phyloP scores from a whole-genome alignment of 345 rosid genomes.

The Noccaea bulbosa region DNA sequence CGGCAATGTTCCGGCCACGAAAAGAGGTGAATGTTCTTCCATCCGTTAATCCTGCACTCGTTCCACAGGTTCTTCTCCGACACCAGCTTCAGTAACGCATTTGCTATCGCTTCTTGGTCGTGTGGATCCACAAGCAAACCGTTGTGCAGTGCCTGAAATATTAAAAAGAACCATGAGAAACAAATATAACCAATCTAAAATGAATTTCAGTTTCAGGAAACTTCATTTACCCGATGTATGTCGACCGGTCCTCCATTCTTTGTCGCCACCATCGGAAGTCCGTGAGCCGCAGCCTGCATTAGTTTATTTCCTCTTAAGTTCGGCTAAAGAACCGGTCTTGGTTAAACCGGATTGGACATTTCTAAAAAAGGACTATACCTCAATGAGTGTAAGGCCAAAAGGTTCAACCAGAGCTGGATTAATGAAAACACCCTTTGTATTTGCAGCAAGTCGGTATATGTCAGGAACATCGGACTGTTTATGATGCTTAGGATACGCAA shows the following conservation, averaged over 20 bases:
- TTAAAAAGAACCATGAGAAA: constrained; percentile 14
- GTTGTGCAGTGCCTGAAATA: constrained; percentile 76
- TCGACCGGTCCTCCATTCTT: constrained; percentile 98
- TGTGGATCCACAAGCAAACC: constrained; percentile 98
- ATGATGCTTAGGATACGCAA: constrained; percentile 97
- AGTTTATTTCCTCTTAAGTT: background rate
- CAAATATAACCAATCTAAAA: background rate
- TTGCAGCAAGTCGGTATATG: constrained; percentile 88
- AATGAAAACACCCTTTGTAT: constrained; percentile 96
- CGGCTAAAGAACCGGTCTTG: background rate
- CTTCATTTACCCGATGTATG: constrained; percentile 64
- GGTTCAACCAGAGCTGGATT: constrained; percentile 98
- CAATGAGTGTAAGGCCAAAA: constrained; percentile 94
- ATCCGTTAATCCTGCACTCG: constrained; percentile 85
- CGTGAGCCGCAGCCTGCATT: constrained; percentile 94
- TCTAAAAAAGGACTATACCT: constrained; percentile 51
- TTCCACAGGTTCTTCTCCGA: constrained; percentile 92
- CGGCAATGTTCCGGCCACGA: constrained; percentile 99
- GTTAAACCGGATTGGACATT: background rate
- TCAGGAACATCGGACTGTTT: constrained; percentile 96
- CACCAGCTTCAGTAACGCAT: constrained; percentile 85
- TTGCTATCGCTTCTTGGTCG: constrained; percentile 81
- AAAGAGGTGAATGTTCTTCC: constrained; percentile 93
- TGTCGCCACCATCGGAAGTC: constrained; percentile 98
- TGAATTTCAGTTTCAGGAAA: constrained; percentile 17